Evolutionary conservation across 208 protist species (phyloP).

Genomic region (Strigomonas culicis): DNA sequence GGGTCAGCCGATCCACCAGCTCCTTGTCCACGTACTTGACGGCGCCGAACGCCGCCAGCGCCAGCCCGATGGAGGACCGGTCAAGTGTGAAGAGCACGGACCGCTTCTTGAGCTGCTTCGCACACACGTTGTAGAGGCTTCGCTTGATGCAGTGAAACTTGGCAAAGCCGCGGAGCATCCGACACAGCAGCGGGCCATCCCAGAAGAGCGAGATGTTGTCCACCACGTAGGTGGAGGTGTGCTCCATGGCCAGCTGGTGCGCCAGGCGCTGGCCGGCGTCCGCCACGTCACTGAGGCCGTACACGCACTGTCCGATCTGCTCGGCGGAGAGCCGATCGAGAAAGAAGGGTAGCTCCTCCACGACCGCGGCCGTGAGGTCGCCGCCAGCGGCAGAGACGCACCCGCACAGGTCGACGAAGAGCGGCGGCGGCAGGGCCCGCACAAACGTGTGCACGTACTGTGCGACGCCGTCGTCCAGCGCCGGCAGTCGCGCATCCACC

Average conservation of each 20-base stretch:
- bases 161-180: constrained; percentile 73
- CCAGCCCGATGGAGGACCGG: constrained; percentile 35
- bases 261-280: constrained; percentile 58
- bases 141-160: constrained; percentile 72
- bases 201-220: constrained; percentile 70
- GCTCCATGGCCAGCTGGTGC: constrained; percentile 69
- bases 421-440: constrained; percentile 5
- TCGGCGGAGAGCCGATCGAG: constrained; percentile 37
- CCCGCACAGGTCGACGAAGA: constrained; percentile 14
- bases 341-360: constrained; percentile 28
- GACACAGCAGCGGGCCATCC: constrained; percentile 46
- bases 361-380: constrained; percentile 17
- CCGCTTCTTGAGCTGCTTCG: constrained; percentile 37
- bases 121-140: constrained; percentile 69
- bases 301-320: constrained; percentile 48
- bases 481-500: not conserved
- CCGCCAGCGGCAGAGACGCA: constrained; percentile 8
- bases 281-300: constrained; percentile 49
- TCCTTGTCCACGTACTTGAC: constrained; percentile 69
- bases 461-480: not conserved
- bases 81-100: constrained; percentile 45
- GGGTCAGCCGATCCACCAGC: constrained; percentile 53
- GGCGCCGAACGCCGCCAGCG: constrained; percentile 63
- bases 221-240: constrained; percentile 62
- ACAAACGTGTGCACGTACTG: not conserved